Evolutionary conservation across 441 rosid species (phyloP).

Genomic region (Pelargonium myrrhifolium): DNA sequence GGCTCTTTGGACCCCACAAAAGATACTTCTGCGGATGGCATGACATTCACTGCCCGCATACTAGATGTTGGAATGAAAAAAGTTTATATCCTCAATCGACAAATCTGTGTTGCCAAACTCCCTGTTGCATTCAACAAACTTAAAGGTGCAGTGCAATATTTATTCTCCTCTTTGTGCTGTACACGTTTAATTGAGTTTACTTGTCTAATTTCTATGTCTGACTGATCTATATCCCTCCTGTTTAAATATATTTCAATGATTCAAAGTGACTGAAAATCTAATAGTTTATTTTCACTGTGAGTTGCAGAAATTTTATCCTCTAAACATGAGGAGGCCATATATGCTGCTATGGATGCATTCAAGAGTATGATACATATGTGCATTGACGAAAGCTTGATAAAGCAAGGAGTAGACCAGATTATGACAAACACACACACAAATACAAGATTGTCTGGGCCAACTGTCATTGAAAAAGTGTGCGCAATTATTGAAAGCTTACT

Average conservation of each 20-base stretch:
- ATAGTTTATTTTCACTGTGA: conserved; percentile 13
- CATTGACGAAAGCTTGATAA: conserved; percentile 67
- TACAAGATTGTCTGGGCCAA: conserved; percentile 53
- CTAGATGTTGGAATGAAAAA: conserved; percentile 70
- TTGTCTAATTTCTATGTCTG: neutral
- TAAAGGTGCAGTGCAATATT: conserved; percentile 41
- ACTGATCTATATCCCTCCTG: neutral
- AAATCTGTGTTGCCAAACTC: conserved; percentile 58
- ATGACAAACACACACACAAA: conserved; percentile 26
- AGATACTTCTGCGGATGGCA: conserved; percentile 63
- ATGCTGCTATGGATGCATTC: conserved; percentile 70
- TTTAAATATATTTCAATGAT: neutral
- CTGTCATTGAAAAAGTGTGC: conserved; percentile 71
- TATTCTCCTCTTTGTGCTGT: neutral
- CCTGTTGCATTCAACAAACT: conserved; percentile 66
- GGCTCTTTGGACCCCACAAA: conserved; percentile 43
- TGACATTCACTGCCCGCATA: conserved; percentile 70
- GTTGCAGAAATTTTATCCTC: conserved; percentile 70
- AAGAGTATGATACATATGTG: conserved; percentile 63
- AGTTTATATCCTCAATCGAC: conserved; percentile 54
- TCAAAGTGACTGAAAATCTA: neutral
- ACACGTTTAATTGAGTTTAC: neutral
- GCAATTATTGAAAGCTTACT: conserved; percentile 69
- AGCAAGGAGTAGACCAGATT: conserved; percentile 60
- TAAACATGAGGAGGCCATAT: conserved; percentile 85